Conservation (phyloP, 129 eudicot species). For the Sambucus nigra region DNA sequence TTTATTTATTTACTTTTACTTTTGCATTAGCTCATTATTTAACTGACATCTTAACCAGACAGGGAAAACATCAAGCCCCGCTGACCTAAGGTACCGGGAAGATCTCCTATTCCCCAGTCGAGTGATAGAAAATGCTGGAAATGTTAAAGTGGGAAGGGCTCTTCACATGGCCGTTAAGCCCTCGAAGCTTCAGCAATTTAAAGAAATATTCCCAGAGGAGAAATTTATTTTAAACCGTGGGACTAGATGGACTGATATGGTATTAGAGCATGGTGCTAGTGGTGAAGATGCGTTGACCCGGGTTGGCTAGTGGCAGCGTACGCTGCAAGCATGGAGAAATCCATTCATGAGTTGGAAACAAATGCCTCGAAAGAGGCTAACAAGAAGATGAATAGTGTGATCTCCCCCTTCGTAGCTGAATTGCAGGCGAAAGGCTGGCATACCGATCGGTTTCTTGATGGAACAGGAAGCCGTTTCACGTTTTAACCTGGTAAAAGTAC, state of each 20-base stretch:
- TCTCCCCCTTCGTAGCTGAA: constrained; percentile 46
- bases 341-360: constrained; percentile 10
- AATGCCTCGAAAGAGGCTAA: constrained; percentile 47
- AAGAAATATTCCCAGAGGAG: constrained; percentile 69
- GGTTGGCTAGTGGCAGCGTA: constrained; percentile 85
- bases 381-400: constrained; percentile 51
- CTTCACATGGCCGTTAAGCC: constrained; percentile 57
- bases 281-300: constrained; percentile 97
- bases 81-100: constrained; percentile 79
- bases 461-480: constrained; percentile 70
- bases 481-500: constrained; percentile 2
- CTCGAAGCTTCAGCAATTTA: constrained; percentile 47
- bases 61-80: constrained; percentile 75
- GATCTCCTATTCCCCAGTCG: constrained; percentile 77
- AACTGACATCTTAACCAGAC: constrained; percentile 32
- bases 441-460: constrained; percentile 94
- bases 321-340: constrained; percentile 35
- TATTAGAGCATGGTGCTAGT: constrained; percentile 65
- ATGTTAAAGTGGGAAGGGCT: constrained; percentile 70
- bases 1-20: too few species aligned
- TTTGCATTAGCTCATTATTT: background rate
- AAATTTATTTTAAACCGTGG: constrained; percentile 67
- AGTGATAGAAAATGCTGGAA: constrained; percentile 75
- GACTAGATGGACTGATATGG: constrained; percentile 71
- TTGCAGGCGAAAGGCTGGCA: constrained; percentile 92